Conservation (phyloP, 2,329 filamentous ascomycete genomes). For the Didymella lethalis region DNA sequence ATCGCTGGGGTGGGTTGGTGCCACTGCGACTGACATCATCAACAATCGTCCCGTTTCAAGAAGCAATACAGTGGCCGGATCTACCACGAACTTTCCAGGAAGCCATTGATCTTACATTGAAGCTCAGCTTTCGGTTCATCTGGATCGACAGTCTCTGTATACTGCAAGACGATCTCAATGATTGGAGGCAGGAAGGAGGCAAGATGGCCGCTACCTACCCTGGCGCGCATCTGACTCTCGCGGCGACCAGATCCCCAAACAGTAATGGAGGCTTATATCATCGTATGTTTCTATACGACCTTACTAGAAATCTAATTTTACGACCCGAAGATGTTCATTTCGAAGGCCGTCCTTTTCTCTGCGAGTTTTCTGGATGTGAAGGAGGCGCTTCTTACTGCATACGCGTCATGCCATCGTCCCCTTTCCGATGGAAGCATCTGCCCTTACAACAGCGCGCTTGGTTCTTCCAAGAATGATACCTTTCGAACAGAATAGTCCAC, state of each 20-base stretch:
- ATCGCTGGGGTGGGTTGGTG: constrained; percentile 8
- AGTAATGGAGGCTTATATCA: too few species aligned
- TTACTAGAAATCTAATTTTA: too few species aligned
- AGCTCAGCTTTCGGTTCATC: not conserved
- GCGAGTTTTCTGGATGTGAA: too few species aligned
- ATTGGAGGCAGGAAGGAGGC: constrained; percentile 1
- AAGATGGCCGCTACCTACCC: constrained; percentile 9
- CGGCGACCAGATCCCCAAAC: not conserved
- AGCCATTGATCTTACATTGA: not conserved
- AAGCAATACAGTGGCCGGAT: not conserved
- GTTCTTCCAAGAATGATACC: too few species aligned
- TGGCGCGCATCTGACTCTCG: not conserved
- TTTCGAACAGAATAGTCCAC: too few species aligned
- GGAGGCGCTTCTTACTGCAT: too few species aligned
- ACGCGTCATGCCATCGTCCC: too few species aligned
- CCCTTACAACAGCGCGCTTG: too few species aligned
- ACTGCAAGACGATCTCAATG: constrained; percentile 1
- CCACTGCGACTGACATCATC: not conserved
- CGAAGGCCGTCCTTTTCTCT: too few species aligned
- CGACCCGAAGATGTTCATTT: too few species aligned
- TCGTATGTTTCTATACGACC: too few species aligned
- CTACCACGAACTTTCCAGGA: not conserved
- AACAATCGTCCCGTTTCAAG: not conserved
- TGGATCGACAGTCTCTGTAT: constrained; percentile 20
- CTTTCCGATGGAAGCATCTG: too few species aligned